phyloP scores from a whole-genome alignment of 352 stramenopile genomes.

The Peronospora belbahrii region DNA sequence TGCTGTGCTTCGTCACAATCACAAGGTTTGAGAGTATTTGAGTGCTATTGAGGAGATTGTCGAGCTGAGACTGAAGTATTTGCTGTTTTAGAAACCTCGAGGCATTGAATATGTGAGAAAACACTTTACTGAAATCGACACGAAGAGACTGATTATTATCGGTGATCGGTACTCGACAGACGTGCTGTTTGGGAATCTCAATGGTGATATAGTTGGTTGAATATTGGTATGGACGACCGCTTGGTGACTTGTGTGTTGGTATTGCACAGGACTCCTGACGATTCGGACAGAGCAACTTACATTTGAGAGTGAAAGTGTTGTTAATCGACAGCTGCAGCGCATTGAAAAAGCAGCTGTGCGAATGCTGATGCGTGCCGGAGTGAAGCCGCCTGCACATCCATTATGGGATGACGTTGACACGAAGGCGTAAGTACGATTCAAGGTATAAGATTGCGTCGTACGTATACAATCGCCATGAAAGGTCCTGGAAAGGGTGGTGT shows the following conservation, averaged over 20 bases:
- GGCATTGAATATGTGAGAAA: slow-evolving; percentile 82
- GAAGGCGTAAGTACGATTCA: background rate
- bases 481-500: background rate
- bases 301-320: slow-evolving; percentile 44
- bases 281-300: slow-evolving; percentile 89
- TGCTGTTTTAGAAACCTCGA: slow-evolving; percentile 76
- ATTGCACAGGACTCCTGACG: slow-evolving; percentile 87
- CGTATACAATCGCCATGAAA: background rate
- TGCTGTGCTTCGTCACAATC: slow-evolving; percentile 83
- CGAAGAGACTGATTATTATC: slow-evolving; percentile 89
- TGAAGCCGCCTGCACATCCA: slow-evolving; percentile 36
- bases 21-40: slow-evolving; percentile 56
- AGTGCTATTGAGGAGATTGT: background rate
- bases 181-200: slow-evolving; percentile 95
- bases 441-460: background rate
- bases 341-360: slow-evolving; percentile 56
- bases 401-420: slow-evolving; percentile 22
- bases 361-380: slow-evolving; percentile 35
- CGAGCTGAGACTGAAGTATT: background rate
- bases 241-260: slow-evolving; percentile 2
- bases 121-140: slow-evolving; percentile 76
- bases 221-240: background rate
- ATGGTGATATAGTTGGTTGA: slow-evolving; percentile 40
- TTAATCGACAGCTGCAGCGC: slow-evolving; percentile 64
- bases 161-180: slow-evolving; percentile 96